Conservation (phyloP, 441 rosid species). For the Oxalis stricta region DNA sequence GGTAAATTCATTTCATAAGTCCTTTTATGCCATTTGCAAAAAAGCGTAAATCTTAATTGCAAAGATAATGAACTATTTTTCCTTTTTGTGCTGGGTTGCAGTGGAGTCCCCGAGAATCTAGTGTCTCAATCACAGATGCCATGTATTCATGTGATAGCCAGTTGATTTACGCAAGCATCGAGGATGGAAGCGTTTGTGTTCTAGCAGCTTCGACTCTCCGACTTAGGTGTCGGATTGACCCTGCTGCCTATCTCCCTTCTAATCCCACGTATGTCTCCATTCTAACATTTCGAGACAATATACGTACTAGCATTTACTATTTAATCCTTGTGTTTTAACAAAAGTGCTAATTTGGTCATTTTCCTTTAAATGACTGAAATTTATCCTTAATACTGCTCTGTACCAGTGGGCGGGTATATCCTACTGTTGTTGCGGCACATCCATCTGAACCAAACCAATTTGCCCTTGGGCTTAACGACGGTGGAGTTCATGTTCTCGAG, state of each 20-base stretch:
- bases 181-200: constrained; percentile 30
- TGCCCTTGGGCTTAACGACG: constrained; percentile 22
- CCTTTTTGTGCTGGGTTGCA: too few species aligned
- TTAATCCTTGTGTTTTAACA: too few species aligned
- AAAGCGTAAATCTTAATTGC: neutral
- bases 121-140: constrained; percentile 44
- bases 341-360: too few species aligned
- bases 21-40: neutral
- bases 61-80: neutral
- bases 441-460: constrained; percentile 21
- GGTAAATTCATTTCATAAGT: constrained; percentile 12
- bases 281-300: too few species aligned
- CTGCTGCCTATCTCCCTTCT: constrained; percentile 32
- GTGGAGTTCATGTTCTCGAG: constrained; percentile 22
- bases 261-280: constrained; percentile 24
- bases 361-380: too few species aligned
- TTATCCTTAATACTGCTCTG: neutral
- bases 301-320: too few species aligned
- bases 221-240: constrained; percentile 28
- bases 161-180: constrained; percentile 35
- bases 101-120: constrained; percentile 40
- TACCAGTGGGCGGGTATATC: constrained; percentile 25
- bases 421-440: constrained; percentile 20
- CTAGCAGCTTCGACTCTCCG: constrained; percentile 23
- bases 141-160: constrained; percentile 50